Evolutionary conservation across 129 eudicot genomes (phyloP), one percentile per base, ranked within the genome.

Genomic region (Logfia minima): DNA sequence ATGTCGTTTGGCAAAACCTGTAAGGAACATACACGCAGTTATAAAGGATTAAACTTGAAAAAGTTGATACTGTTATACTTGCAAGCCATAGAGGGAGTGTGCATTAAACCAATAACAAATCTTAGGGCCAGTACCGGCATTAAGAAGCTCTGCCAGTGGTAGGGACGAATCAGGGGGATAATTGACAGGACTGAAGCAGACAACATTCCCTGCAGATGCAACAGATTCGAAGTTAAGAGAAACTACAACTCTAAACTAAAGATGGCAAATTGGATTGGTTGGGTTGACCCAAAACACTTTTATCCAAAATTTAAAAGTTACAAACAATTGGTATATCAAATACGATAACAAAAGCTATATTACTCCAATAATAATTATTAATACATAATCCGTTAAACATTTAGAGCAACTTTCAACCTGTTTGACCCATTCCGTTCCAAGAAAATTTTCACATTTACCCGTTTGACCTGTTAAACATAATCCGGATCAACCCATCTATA

Each of bases 1-100:
- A 95, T 95, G 91, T 95, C 96, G 81, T 92, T 86, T 24, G 99
- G 99, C 84, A 95, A 84, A 60, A 95, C 88, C 99, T 95, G 92
- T 52, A 71, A 75, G 56, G 60, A 56, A 80, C 64, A 68, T 80
- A 32, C 45, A 66, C 4, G 22, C 29, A 68, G 19, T 56, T 62
- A 24, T 21, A 7, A 34, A 16, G 1, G 16, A 78, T 45, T 28
- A 26, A 69, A 70, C 37, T 69, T 73, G 22, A 77, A 72, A 41
- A 45, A 17, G 48, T 37, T 24, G 32, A 74, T 68, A 66, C 43
- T 56, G 13, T 23, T 22, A 32, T 51, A 13, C n/a, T 48, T 48
- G 14, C 3, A 48, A 32, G 19, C 68, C 69, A 37, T 48, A 32
- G 58, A 16, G 11, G 24, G 13, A 39, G 48, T 67, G 32, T 2